Percentiles rank a stretch among this genome's conserved stretches.
Evolutionary conservation across 1,139 yeast genomes (phyloP).

Genomic region (Pichia sp.): DNA sequence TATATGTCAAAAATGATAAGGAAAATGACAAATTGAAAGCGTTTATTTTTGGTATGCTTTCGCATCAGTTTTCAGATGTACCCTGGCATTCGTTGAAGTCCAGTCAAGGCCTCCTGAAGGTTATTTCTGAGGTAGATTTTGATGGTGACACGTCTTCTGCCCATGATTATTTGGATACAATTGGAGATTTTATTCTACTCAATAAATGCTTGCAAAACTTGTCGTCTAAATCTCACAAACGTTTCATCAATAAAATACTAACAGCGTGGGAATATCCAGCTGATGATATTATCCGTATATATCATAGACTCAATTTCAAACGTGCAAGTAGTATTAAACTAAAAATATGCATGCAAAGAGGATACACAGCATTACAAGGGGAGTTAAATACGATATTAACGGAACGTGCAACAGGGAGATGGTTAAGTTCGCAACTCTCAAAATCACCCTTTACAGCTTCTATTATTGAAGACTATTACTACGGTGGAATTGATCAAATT

Average conservation of each 20-base stretch:
- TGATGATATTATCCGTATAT: constrained; percentile 33
- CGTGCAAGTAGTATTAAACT: constrained; percentile 27
- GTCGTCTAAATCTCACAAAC: constrained; percentile 16
- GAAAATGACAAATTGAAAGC: constrained; percentile 33
- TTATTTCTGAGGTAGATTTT: constrained; percentile 41
- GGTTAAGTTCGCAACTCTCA: constrained; percentile 7
- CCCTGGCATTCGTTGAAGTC: constrained; percentile 56
- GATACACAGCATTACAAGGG: constrained; percentile 39
- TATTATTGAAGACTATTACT: constrained; percentile 38
- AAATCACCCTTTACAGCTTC: constrained; percentile 39
- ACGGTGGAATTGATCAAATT: constrained; percentile 47
- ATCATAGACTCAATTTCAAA: constrained; percentile 29
- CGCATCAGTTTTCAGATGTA: constrained; percentile 54
- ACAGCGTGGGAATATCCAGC: constrained; percentile 40
- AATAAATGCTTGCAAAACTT: constrained; percentile 30
- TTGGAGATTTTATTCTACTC: constrained; percentile 49
- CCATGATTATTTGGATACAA: constrained; percentile 46
- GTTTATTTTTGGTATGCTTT: constrained; percentile 45
- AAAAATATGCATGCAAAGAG: constrained; percentile 43
- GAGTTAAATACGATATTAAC: constrained; percentile 30
- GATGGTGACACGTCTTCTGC: constrained; percentile 39
- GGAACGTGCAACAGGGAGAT: constrained; percentile 11
- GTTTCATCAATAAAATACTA: constrained; percentile 25
- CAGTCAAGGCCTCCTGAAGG: constrained; percentile 43
- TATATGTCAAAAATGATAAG: constrained; percentile 22